phyloP scores from a whole-genome alignment of 352 stramenopile genomes.

The Pythium chondricola region DNA sequence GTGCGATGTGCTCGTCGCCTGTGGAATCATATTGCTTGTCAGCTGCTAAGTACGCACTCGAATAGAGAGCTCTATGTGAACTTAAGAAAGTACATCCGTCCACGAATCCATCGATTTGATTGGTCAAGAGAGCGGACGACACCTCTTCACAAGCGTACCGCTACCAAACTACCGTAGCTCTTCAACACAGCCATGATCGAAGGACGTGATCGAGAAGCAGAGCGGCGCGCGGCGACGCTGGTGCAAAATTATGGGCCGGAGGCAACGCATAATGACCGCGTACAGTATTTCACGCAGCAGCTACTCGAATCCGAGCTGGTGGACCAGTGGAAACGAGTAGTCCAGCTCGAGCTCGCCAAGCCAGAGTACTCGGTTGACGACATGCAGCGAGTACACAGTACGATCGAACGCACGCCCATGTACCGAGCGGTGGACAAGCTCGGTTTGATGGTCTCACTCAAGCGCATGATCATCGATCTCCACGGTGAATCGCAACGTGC shows the following conservation, averaged over 20 bases:
- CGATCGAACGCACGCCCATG: conserved; percentile 29
- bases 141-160: neutral
- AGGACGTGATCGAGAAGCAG: neutral
- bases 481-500: conserved; percentile 37
- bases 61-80: neutral
- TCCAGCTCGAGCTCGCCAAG: conserved; percentile 41
- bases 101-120: conserved; percentile 2
- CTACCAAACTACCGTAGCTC: neutral
- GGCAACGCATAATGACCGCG: conserved; percentile 40
- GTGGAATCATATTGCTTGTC: conserved; percentile 1
- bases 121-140: conserved; percentile 1
- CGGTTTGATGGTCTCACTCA: conserved; percentile 39
- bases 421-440: conserved; percentile 50
- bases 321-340: conserved; percentile 44
- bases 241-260: conserved; percentile 12
- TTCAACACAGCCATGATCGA: neutral
- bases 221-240: neutral
- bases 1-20: neutral
- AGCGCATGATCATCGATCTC: conserved; percentile 52
- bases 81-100: neutral
- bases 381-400: conserved; percentile 20
- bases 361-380: conserved; percentile 40
- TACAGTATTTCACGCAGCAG: conserved; percentile 36
- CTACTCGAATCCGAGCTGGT: conserved; percentile 34
- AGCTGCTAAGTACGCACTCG: neutral